Evolutionary conservation across 768 basidiomycete species (phyloP), one percentile per base, ranked within the genome.

Genomic region (Pisolithus microcarpus): DNA sequence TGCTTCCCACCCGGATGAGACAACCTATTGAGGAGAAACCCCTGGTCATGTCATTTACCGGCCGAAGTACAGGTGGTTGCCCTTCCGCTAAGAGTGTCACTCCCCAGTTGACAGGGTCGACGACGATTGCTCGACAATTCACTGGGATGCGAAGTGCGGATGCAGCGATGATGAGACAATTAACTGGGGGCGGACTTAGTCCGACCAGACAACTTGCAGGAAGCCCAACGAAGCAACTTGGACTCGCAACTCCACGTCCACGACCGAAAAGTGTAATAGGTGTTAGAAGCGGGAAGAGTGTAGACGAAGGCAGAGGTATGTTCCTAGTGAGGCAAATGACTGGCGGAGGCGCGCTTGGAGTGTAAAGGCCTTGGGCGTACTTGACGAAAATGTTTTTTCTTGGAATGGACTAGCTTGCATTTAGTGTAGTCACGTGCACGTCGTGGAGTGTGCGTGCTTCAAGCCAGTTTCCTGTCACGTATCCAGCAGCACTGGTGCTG

Each of bases 221-320:
- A 19, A 88, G 85, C 54, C 85, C 89, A 11, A 87, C 85, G 31
- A 90, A 88, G 62, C 80, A 83, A 57, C 52, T 84, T 46, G 76
- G 75, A 34, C 69, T 70, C 10, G 59, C 50, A 1, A 64, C 59
- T 15, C 63, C 69, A 18, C 72, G 80, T 39, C 80, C 85, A 8
- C 70, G 89, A 49, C 88, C 89, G 10, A 88, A 85, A 73, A 88
- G 85, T 59, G 84, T 87, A 23, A 80, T 85, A 50, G 86, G 85
- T 13, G 80, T 84, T 66, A 73, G 86, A 57, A 75, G 70, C 51
- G 75, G 70, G 21, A 81, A 78, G 61, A 82, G 81, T 51, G 61
- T 75, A 26, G 86, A 87, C 56, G 85, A 87, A 62, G 85, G 81
- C 36, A 77, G 67, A 48, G 67, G 78, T 8, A 80, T 89, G 84